Percentiles rank a stretch among this genome's conserved stretches.
phyloP scores from a whole-genome alignment of 345 rosid species.

The Nephelium lappaceum region DNA sequence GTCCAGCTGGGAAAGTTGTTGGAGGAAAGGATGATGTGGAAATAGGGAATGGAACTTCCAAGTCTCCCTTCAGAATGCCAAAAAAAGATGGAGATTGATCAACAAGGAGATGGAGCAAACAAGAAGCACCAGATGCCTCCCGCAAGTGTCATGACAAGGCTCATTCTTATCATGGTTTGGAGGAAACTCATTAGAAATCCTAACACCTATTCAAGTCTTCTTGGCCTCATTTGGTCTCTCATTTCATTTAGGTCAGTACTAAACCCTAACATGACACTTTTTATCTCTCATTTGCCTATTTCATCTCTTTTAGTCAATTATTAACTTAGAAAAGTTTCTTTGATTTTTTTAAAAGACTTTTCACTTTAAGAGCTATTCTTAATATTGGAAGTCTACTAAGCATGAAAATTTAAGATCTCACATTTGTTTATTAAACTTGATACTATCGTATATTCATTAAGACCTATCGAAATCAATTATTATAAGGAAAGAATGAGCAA shows the following conservation, averaged over 20 bases:
- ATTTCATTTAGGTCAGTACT: conserved; percentile 30
- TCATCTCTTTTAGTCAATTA: no score
- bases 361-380: no score
- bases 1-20: conserved; percentile 6
- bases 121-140: conserved; percentile 32
- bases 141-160: conserved; percentile 32
- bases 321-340: background rate
- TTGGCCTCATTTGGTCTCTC: conserved; percentile 34
- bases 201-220: conserved; percentile 30
- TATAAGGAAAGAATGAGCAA: no score
- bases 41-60: conserved; percentile 16
- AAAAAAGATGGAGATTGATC: conserved; percentile 24
- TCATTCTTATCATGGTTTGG: conserved; percentile 36
- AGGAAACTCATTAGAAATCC: conserved; percentile 39
- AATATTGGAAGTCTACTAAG: no score
- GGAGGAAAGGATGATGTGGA: conserved; percentile 13
- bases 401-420: no score
- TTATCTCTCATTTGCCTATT: no score
- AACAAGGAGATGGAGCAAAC: conserved; percentile 7
- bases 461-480: no score
- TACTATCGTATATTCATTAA: no score
- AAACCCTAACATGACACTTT: background rate
- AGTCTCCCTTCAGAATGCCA: conserved; percentile 16
- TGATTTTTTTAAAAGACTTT: background rate
- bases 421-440: no score